phyloP scores from a whole-genome alignment of 305 asterid species.

The Fraxinus latifolia region DNA sequence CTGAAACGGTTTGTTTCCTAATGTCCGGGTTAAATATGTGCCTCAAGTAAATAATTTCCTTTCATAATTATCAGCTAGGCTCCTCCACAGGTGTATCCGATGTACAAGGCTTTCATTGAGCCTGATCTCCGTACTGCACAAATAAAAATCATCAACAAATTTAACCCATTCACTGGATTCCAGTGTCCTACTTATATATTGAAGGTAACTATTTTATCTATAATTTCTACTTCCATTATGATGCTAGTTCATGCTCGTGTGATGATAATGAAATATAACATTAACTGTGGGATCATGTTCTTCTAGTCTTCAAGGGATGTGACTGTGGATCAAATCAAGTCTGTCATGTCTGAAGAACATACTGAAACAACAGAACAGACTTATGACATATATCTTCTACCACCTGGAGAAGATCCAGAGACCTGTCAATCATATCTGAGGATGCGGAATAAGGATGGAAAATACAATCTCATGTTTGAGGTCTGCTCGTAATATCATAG shows the following conservation, averaged over 20 bases:
- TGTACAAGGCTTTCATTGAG: slow-evolving; percentile 98
- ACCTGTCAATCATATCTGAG: slow-evolving; percentile 95
- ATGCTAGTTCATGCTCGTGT: slow-evolving; percentile 14
- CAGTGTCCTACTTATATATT: slow-evolving; percentile 91
- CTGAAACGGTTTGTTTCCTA: slow-evolving; percentile 79
- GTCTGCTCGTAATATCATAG: slow-evolving; percentile 38
- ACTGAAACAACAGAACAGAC: slow-evolving; percentile 73
- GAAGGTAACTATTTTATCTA: slow-evolving; percentile 50
- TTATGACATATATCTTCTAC: slow-evolving; percentile 91
- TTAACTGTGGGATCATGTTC: slow-evolving; percentile 28
- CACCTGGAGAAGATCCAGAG: slow-evolving; percentile 99
- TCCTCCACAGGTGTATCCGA: slow-evolving; percentile 86
- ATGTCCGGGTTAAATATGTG: slow-evolving; percentile 16
- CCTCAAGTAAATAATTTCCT: slow-evolving; percentile 7
- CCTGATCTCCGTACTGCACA: slow-evolving; percentile 97
- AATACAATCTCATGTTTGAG: slow-evolving; percentile 99
- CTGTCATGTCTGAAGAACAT: slow-evolving; percentile 63
- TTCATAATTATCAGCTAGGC: slow-evolving; percentile 26
- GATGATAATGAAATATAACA: background rate
- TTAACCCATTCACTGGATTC: slow-evolving; percentile 94
- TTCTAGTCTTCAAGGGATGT: slow-evolving; percentile 64
- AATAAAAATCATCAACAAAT: slow-evolving; percentile 85
- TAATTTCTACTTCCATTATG: slow-evolving; percentile 7
- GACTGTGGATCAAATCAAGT: slow-evolving; percentile 62
- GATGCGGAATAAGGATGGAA: slow-evolving; percentile 98